Evolutionary conservation across 345 rosid genomes (phyloP).

Genomic region (Geranium rotundifolium): DNA sequence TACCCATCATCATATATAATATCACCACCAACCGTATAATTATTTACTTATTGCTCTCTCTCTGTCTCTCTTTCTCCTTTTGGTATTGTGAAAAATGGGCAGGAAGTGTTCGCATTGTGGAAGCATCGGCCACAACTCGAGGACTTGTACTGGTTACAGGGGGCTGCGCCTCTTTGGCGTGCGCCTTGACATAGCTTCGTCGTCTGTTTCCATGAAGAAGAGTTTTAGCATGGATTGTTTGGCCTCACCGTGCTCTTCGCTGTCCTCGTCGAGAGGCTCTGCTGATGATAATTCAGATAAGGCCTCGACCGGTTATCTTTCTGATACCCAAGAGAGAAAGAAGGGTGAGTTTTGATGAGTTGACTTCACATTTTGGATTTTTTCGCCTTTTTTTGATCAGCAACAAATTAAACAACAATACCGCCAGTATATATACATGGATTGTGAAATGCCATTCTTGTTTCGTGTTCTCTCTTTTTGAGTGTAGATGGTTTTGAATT

Average conservation of each 20-base stretch:
- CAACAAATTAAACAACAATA: too few relatives aligned
- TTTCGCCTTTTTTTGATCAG: too few relatives aligned
- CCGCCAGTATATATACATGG: too few relatives aligned
- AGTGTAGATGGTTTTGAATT: too few relatives aligned
- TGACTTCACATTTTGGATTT: not conserved
- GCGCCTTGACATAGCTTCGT: constrained; percentile 22
- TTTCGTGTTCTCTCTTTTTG: too few relatives aligned
- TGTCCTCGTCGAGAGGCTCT: constrained; percentile 23
- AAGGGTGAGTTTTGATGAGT: constrained; percentile 30
- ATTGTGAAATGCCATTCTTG: too few relatives aligned
- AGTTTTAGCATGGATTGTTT: constrained; percentile 48
- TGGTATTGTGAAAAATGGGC: constrained; percentile 31
- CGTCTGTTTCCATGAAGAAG: constrained; percentile 20
- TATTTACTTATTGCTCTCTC: constrained; percentile 11
- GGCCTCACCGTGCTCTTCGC: constrained; percentile 15
- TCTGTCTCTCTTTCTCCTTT: constrained; percentile 1
- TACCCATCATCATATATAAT: constrained; percentile 14
- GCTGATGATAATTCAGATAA: constrained; percentile 21
- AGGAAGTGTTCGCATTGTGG: constrained; percentile 68
- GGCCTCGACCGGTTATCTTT: constrained; percentile 19
- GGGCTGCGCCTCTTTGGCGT: constrained; percentile 47
- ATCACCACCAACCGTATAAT: constrained; percentile 18
- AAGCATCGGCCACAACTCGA: constrained; percentile 53
- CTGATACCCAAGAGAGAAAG: constrained; percentile 35
- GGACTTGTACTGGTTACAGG: constrained; percentile 34